Evolutionary conservation across 345 rosid species (phyloP).

Genomic region (Luvunga scandens): DNA sequence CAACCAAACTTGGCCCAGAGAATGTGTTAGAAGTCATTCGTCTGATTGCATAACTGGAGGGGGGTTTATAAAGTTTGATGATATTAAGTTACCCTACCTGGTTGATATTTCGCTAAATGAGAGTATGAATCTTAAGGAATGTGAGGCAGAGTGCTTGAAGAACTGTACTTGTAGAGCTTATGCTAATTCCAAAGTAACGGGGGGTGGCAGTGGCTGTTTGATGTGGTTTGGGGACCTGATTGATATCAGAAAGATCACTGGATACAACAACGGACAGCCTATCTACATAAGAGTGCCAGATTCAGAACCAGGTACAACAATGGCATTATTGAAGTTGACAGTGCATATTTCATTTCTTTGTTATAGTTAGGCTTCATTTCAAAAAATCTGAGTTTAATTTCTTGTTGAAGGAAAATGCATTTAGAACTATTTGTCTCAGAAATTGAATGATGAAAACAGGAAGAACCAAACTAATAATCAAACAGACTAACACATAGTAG

Average conservation of each 20-base stretch:
- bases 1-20: slow-evolving; percentile 5
- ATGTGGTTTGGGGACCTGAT: slow-evolving; percentile 5
- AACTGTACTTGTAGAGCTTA: slow-evolving; percentile 20
- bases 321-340: background rate
- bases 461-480: background rate
- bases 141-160: slow-evolving; percentile 12
- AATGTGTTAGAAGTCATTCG: background rate
- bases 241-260: background rate
- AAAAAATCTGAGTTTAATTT: background rate
- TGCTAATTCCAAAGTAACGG: slow-evolving; percentile 18
- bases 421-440: background rate
- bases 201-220: slow-evolving; percentile 2
- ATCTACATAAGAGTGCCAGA: slow-evolving; percentile 21
- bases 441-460: background rate
- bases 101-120: background rate
- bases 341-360: background rate
- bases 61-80: slow-evolving; percentile 23
- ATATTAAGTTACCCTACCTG: background rate
- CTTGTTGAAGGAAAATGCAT: background rate
- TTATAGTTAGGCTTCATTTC: background rate
- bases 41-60: slow-evolving; percentile 16
- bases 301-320: slow-evolving; percentile 22
- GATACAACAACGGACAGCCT: slow-evolving; percentile 17
- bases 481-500: background rate
- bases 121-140: slow-evolving; percentile 8